These are phyloP conservation scores for Aschersonia sp. DNA, from an alignment of 2,329 filamentous ascomycete species.

Conservation along the genomic window DNA sequence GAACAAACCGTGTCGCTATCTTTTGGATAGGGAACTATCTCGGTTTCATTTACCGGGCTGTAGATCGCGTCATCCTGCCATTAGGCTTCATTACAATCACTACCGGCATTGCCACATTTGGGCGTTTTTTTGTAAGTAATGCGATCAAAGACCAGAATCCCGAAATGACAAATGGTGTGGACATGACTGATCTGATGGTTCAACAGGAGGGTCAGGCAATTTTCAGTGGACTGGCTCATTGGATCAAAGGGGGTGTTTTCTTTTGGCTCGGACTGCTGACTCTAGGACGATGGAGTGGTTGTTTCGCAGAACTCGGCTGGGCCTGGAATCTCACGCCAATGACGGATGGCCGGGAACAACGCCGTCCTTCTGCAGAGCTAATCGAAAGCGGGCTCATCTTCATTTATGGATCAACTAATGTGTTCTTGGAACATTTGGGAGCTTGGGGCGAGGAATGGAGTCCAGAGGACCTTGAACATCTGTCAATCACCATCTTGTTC, in stretches of 20 bases:
- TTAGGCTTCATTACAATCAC: constrained; percentile 61
- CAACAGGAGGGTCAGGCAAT: constrained; percentile 50
- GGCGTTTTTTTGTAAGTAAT: constrained; percentile 64
- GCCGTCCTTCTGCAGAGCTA: constrained; percentile 74
- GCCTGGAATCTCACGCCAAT: constrained; percentile 79
- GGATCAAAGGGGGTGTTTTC: constrained; percentile 89
- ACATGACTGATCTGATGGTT: background rate
- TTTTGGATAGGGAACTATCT: constrained; percentile 42
- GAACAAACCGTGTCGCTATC: constrained; percentile 40
- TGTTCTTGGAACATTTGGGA: constrained; percentile 82
- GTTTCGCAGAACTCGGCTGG: constrained; percentile 85
- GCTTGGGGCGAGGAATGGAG: constrained; percentile 58
- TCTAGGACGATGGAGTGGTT: constrained; percentile 77
- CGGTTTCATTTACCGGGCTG: constrained; percentile 44
- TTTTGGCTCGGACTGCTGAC: constrained; percentile 85
- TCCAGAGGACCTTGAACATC: constrained; percentile 72
- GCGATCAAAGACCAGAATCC: background rate
- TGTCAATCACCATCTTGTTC: constrained; percentile 87
- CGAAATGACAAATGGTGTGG: background rate
- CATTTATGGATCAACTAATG: constrained; percentile 75
- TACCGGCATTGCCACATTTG: constrained; percentile 62
- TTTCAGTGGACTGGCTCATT: constrained; percentile 82
- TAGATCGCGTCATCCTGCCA: constrained; percentile 65
- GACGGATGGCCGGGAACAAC: constrained; percentile 33
- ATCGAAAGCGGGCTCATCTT: constrained; percentile 83